Conservation (phyloP, 257 asterid species). For the Plectranthus barbatus region DNA sequence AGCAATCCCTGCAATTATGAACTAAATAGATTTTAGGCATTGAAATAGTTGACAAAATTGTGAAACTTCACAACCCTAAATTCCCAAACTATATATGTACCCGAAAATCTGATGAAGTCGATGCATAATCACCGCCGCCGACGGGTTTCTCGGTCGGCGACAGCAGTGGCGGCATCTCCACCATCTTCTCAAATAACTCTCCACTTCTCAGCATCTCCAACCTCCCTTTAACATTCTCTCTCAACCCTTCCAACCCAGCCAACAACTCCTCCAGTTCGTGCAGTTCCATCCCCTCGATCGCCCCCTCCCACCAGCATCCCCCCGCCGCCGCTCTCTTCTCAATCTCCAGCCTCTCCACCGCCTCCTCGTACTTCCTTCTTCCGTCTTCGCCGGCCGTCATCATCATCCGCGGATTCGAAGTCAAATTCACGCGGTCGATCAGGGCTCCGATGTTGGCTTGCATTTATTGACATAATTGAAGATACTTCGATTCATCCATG, state of each 20-base stretch:
- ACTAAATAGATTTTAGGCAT: too few species aligned
- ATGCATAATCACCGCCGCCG: too few species aligned
- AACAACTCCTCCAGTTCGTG: conserved; percentile 34
- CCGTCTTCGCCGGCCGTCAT: neutral
- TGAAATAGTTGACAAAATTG: too few species aligned
- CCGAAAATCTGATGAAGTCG: too few species aligned
- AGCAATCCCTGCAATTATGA: too few species aligned
- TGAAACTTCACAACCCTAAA: too few species aligned
- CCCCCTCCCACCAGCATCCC: conserved; percentile 31
- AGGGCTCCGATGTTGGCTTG: conserved; percentile 10
- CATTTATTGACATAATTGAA: too few species aligned
- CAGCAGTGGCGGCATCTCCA: too few species aligned
- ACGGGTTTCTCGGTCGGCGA: too few species aligned
- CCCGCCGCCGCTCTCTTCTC: neutral
- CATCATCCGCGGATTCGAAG: neutral
- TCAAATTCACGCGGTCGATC: neutral
- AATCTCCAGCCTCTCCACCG: conserved; percentile 15
- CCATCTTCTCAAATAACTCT: conserved; percentile 4
- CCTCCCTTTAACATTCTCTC: conserved; percentile 15
- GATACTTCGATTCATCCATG: too few species aligned
- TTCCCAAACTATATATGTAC: too few species aligned
- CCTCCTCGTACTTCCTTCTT: conserved; percentile 15
- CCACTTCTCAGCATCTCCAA: too few species aligned
- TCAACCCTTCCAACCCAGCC: conserved; percentile 24
- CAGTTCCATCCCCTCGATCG: conserved; percentile 19